Conservation (phyloP, 2,329 filamentous ascomycete species). For the Colletotrichum truncatum region DNA sequence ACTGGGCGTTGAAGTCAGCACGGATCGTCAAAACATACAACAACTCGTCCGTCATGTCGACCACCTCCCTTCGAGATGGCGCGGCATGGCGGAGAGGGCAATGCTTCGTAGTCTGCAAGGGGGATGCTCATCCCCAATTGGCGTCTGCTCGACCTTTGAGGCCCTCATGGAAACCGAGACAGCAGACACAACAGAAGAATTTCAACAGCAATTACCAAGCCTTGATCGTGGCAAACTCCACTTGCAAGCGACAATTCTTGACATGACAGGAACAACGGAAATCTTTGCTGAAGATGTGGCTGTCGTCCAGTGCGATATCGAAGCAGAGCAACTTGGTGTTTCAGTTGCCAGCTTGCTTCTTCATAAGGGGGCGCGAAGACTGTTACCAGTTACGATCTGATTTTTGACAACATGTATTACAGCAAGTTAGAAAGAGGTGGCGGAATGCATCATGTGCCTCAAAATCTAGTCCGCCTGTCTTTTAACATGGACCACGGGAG, state of each 20-base stretch:
- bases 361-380: background rate
- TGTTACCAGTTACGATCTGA: background rate
- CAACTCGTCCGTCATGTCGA: conserved; percentile 15
- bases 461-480: too few relatives aligned
- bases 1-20: conserved; percentile 25
- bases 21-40: conserved; percentile 11
- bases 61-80: conserved; percentile 27
- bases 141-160: background rate
- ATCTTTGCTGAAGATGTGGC: background rate
- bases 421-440: background rate
- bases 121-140: conserved; percentile 31
- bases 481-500: too few relatives aligned
- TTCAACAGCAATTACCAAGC: background rate
- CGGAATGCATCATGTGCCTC: background rate
- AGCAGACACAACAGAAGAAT: background rate
- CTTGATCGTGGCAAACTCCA: background rate
- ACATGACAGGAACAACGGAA: background rate
- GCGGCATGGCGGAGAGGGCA: conserved; percentile 21
- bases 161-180: background rate
- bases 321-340: conserved; percentile 4
- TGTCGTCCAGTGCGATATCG: background rate
- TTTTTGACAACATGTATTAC: background rate
- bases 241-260: conserved; percentile 6
- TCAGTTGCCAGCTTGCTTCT: background rate
- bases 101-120: conserved; percentile 31